phyloP scores from a whole-genome alignment of 352 stramenopile genomes.

The Pythium insidiosum region DNA sequence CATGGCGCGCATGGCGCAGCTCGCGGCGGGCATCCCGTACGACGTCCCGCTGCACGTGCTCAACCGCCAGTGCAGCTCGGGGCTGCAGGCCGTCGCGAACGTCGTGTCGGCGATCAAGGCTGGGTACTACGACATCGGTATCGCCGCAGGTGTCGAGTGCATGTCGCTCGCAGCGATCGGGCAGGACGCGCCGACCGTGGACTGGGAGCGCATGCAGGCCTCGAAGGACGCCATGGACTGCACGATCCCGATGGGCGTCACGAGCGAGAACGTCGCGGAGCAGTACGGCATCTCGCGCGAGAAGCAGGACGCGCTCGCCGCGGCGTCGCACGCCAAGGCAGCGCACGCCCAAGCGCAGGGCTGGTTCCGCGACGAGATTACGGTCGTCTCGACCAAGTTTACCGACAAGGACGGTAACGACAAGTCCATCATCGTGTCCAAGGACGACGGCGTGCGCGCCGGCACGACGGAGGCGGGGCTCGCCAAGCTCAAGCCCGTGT shows the following conservation, averaged over 20 bases:
- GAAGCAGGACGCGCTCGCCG: constrained; percentile 76
- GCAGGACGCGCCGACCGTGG: constrained; percentile 40
- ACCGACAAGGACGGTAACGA: constrained; percentile 78
- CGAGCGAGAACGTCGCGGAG: constrained; percentile 82
- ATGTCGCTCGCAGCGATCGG: constrained; percentile 71
- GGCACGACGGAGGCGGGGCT: constrained; percentile 60
- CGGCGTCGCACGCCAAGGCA: constrained; percentile 69
- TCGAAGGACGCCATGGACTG: constrained; percentile 77
- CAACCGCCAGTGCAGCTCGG: constrained; percentile 86
- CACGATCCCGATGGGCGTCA: constrained; percentile 81
- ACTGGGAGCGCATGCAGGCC: constrained; percentile 39
- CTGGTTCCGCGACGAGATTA: constrained; percentile 88
- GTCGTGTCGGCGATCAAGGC: constrained; percentile 72
- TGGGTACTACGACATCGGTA: constrained; percentile 80
- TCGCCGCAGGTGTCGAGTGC: constrained; percentile 81
- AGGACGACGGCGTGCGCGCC: constrained; percentile 65
- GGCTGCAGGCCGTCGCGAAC: constrained; percentile 78
- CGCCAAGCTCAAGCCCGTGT: constrained; percentile 65
- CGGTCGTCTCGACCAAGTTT: constrained; percentile 64
- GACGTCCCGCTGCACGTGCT: constrained; percentile 63
- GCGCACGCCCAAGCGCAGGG: constrained; percentile 60
- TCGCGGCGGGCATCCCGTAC: constrained; percentile 72
- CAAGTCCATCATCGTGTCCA: constrained; percentile 58
- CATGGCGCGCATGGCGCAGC: constrained; percentile 77
- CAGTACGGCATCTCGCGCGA: constrained; percentile 63